Base-by-base conservation (phyloP, 106 monocot species). In the Dioscorea zingiberensis region DNA sequence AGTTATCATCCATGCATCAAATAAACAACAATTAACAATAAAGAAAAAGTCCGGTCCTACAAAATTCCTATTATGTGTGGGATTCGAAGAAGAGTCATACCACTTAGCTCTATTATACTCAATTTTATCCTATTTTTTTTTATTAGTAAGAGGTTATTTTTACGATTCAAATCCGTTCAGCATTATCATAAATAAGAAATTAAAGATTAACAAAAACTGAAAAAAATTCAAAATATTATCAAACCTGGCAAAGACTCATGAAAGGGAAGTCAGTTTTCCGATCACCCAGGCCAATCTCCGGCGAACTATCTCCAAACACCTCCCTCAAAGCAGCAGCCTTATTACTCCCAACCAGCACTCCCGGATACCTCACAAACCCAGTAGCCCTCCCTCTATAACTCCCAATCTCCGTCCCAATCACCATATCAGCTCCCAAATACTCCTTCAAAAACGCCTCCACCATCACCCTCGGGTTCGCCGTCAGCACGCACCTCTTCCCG, bases 371-470 rank as follows among this genome's bases (percentile, higher is more conserved):
- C 7, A 86, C 74, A 1, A 85, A 60, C 21, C 90, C 90, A 2
- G 90, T 90, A 14, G 74, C 71, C 26, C 76, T 16, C 0, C 85
- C 83, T 13, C 8, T 59, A 17, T 24, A 80, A 2, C 30, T 70
- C 4, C 4, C 61, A 4, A 90, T 58, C 78, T 90, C 85, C 1
- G 80, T 82, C 24, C 90, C 90, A 5, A 85, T 53, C 19, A 90
- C 85, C 64, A 65, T 13, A 26, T 85, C 89, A 13, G 71, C 82
- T 14, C 82, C 89, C 21, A 89, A 59, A 55, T 79, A 89, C 10
- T 86, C 90, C 69, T 75, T 77, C 11, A 83, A 55, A 47, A 86
- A 90, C 5, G 74, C 48, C 59, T 85, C 90, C 60, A 78, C 85
- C 85, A 90, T 83, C 44, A 90, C 48, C 69, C 77, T 77, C 7